Evolutionary conservation across 164 flowering plant species (phyloP), one percentile per base, ranked within the genome.

Genomic region (Houttuynia cordata): DNA sequence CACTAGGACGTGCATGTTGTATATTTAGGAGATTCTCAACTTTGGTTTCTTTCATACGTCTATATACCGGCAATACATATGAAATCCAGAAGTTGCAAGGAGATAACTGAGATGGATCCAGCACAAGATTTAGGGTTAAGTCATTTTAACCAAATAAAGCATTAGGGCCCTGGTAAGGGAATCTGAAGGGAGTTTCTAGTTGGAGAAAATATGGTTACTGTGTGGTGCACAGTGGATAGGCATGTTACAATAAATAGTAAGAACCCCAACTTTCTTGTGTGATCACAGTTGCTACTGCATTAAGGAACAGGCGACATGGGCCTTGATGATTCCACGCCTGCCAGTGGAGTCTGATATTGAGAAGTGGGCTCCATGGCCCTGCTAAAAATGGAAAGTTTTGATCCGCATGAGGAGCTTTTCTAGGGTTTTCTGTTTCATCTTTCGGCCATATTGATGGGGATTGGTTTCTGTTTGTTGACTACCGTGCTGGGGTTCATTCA

Each of bases 141-240:
- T 1, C 10, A 22, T 1, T 17, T 18, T 53, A 10, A 9, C 37
- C 37, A 30, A 30, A 30, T 30, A 30, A 6, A 6, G 37, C 37
- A 30, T 30, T 30, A 30, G 37, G 37, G 37, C 37, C 2, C 2
- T 30, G 37, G 56, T 1, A 1, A 19, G 56, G 24, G 56, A 53
- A 21, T 18, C 22, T 18, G 23, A 53, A 9, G 24, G 56, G 24
- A 12, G 12, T 18, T 14, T 8, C n/a, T 0, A 20, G 55, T 52
- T 23, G 8, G 8, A 30, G 24, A 25, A 6, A 22, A 56, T 56
- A 10, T 56, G 58, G 19, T 10, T 24, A 30, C 39, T 56, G 58
- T 56, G 58, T 19, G 58, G 58, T 24, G 58, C 30, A 24, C 39
- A 56, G 30, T 3, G 58, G 58, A 19, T 24, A 56, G 17, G 58